These are phyloP conservation scores for Stentor coeruleus DNA, from an alignment of 73 alveolate genomes.

Conservation along the genomic window DNA sequence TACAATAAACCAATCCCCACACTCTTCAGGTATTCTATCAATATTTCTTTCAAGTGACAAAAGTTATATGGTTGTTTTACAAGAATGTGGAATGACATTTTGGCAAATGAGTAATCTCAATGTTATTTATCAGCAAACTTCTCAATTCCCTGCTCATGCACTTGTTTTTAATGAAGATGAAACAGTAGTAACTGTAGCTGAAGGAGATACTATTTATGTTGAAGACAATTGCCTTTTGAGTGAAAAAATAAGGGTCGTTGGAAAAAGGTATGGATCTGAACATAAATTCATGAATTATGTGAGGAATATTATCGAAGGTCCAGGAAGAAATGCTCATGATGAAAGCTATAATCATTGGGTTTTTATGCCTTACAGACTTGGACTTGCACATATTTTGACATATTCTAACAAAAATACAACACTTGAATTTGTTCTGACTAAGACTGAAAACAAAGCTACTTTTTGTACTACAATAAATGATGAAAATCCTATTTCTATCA, in stretches of 20 bases:
- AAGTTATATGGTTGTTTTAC: neutral
- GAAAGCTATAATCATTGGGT: neutral
- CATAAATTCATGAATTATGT: neutral
- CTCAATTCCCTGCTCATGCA: neutral
- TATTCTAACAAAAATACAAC: neutral
- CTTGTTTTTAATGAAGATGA: neutral
- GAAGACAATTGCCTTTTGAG: neutral
- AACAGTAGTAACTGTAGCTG: neutral
- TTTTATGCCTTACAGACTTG: neutral
- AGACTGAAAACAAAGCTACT: neutral
- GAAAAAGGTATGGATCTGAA: neutral
- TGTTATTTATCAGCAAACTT: neutral
- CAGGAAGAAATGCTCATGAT: neutral
- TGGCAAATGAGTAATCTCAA: neutral
- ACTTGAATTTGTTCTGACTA: neutral
- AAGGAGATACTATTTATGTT: neutral
- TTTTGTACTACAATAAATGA: neutral
- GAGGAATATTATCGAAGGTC: neutral
- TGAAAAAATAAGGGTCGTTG: neutral
- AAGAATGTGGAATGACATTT: neutral
- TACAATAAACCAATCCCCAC: neutral
- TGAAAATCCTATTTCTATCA: neutral
- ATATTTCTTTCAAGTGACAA: neutral
- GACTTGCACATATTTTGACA: neutral
- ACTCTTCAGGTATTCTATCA: neutral